phyloP scores from a whole-genome alignment of 306 rosid species.

The Parietaria judaica region DNA sequence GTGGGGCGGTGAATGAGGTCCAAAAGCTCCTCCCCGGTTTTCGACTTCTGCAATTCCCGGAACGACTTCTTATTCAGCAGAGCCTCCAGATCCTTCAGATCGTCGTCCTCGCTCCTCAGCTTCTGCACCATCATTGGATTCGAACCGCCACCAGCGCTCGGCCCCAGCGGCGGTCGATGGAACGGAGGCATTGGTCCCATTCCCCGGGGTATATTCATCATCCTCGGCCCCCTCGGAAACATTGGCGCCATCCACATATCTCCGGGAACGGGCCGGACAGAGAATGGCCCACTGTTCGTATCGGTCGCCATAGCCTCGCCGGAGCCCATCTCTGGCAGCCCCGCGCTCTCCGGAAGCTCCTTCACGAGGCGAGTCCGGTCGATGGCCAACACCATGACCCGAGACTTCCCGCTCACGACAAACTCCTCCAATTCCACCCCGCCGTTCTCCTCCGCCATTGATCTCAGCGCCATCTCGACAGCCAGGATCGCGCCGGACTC shows the following conservation, averaged over 20 bases:
- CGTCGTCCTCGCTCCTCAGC: conserved; percentile 65
- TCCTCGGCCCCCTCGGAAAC: conserved; percentile 36
- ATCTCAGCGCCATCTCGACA: conserved; percentile 87
- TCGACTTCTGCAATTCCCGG: conserved; percentile 74
- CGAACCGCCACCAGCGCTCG: conserved; percentile 35
- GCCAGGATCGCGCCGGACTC: conserved; percentile 72
- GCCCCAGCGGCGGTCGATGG: conserved; percentile 61
- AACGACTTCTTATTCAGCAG: conserved; percentile 81
- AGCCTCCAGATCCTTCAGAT: conserved; percentile 81
- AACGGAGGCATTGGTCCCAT: conserved; percentile 54
- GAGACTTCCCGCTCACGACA: conserved; percentile 80
- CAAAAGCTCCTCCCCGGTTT: conserved; percentile 91
- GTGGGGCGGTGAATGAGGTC: conserved; percentile 95
- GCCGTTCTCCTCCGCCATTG: conserved; percentile 79
- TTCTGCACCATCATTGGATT: conserved; percentile 42
- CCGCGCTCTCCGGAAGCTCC: conserved; percentile 76
- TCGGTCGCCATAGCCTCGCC: conserved; percentile 11
- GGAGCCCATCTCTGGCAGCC: conserved; percentile 33
- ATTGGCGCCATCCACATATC: conserved; percentile 76
- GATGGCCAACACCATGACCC: conserved; percentile 72
- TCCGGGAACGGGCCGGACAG: background rate
- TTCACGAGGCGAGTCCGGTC: conserved; percentile 67
- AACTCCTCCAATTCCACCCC: conserved; percentile 84
- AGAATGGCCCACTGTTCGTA: too few relatives aligned
- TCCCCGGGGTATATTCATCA: conserved; percentile 49